These are phyloP conservation scores for Fusarium pseudograminearum DNA, from an alignment of 2,329 filamentous ascomycete species.

Conservation along the genomic window DNA sequence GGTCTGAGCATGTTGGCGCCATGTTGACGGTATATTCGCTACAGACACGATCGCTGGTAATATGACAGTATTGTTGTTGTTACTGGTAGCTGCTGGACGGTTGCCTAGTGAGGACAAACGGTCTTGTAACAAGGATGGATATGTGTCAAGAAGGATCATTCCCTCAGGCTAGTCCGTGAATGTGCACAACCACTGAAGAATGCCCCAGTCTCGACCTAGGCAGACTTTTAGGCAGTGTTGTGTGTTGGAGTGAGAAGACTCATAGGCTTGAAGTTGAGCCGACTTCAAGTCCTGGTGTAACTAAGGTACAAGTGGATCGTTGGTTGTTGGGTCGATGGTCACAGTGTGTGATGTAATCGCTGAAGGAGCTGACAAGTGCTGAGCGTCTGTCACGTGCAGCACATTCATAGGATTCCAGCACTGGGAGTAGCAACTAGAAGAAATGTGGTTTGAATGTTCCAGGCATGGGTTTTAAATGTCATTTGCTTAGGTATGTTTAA, in stretches of 20 bases:
- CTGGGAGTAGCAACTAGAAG: not conserved
- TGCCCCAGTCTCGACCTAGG: constrained; percentile 8
- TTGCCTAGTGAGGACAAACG: constrained; percentile 1
- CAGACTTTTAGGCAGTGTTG: constrained; percentile 5
- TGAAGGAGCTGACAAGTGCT: constrained; percentile 8
- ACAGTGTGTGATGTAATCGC: constrained; percentile 14
- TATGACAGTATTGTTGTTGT: not conserved
- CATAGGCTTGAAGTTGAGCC: constrained; percentile 9
- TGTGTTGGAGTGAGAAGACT: constrained; percentile 13
- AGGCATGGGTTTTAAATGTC: not conserved
- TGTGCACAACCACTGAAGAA: constrained; percentile 13
- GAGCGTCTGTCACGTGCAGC: constrained; percentile 27
- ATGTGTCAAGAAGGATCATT: constrained; percentile 13
- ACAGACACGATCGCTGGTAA: not conserved
- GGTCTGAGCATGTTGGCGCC: constrained; percentile 67
- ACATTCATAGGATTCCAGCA: not conserved
- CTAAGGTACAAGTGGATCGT: constrained; percentile 12
- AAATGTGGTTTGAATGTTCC: not conserved
- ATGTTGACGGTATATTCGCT: constrained; percentile 50
- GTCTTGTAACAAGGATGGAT: constrained; percentile 14
- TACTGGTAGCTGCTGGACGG: not conserved
- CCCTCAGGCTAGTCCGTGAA: constrained; percentile 7
- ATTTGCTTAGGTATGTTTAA: not conserved
- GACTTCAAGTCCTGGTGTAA: not conserved
- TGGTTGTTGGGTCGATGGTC: constrained; percentile 6